These are phyloP conservation scores for Choanephora cucurbitarum DNA, from an alignment of 371 early-diverging fungal genomes.

Conservation along the genomic window DNA sequence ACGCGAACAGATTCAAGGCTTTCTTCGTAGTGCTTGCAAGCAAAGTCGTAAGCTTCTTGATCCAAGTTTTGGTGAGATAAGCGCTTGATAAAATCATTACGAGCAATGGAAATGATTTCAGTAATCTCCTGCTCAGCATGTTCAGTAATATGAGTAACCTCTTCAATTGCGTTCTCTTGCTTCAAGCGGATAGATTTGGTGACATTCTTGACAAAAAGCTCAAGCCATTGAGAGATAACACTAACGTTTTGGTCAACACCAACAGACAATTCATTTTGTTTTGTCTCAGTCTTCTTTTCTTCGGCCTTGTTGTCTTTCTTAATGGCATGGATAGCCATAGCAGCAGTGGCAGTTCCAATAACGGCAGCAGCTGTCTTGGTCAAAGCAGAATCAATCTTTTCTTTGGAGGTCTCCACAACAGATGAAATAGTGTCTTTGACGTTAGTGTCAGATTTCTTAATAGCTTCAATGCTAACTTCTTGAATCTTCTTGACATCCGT, in stretches of 20 bases:
- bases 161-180: slow-evolving; percentile 12
- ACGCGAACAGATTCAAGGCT: slow-evolving; percentile 25
- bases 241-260: slow-evolving; percentile 27
- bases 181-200: slow-evolving; percentile 10
- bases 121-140: slow-evolving; percentile 32
- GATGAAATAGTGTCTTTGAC: slow-evolving; percentile 35
- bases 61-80: slow-evolving; percentile 28
- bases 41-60: slow-evolving; percentile 26
- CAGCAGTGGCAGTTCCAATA: slow-evolving; percentile 29
- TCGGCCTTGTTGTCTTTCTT: slow-evolving; percentile 20
- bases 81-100: slow-evolving; percentile 27
- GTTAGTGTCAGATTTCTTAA: slow-evolving; percentile 57
- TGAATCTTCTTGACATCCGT: slow-evolving; percentile 25
- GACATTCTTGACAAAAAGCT: slow-evolving; percentile 25
- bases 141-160: slow-evolving; percentile 12
- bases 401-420: slow-evolving; percentile 14
- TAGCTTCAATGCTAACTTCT: slow-evolving; percentile 23
- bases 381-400: slow-evolving; percentile 26
- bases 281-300: slow-evolving; percentile 13
- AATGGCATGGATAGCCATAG: slow-evolving; percentile 20
- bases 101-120: slow-evolving; percentile 27
- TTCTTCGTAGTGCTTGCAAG: slow-evolving; percentile 34
- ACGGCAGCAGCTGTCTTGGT: slow-evolving; percentile 25
- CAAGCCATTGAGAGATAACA: slow-evolving; percentile 31
- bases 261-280: slow-evolving; percentile 13